Evolutionary conservation across 2,329 filamentous ascomycete species (phyloP).

Genomic region (Fusarium torreyae): DNA sequence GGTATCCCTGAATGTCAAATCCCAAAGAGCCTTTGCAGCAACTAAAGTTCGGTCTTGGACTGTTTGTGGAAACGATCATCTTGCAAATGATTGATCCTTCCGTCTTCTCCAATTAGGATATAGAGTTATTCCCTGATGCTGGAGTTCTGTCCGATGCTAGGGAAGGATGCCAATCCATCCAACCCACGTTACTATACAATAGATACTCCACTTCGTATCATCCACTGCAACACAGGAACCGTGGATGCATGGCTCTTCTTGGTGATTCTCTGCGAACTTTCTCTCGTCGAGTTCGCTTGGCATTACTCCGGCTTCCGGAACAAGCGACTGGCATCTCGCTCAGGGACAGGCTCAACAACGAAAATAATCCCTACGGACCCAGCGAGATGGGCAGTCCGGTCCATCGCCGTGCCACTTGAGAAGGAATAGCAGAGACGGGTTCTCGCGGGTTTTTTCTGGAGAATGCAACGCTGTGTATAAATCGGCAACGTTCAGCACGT

Average conservation of each 20-base stretch:
- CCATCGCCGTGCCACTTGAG: slow-evolving; percentile 20
- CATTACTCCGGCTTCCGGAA: slow-evolving; percentile 38
- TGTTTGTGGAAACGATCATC: slow-evolving; percentile 21
- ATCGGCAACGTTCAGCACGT: slow-evolving; percentile 9
- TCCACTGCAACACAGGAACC: slow-evolving; percentile 8
- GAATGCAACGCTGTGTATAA: slow-evolving; percentile 36
- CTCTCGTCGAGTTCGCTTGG: slow-evolving; percentile 17
- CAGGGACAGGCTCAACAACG: neutral
- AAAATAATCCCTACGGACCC: slow-evolving; percentile 9
- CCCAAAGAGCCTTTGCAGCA: slow-evolving; percentile 14
- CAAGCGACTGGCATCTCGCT: slow-evolving; percentile 8
- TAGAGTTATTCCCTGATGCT: slow-evolving; percentile 1
- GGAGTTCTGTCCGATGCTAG: slow-evolving; percentile 5
- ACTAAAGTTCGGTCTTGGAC: slow-evolving; percentile 7
- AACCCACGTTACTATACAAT: slow-evolving; percentile 13
- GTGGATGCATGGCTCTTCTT: neutral
- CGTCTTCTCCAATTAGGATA: slow-evolving; percentile 5
- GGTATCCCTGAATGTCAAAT: slow-evolving; percentile 21
- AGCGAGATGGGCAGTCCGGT: slow-evolving; percentile 8
- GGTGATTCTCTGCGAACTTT: neutral
- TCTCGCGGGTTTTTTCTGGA: neutral
- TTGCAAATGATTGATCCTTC: slow-evolving; percentile 1
- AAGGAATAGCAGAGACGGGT: neutral
- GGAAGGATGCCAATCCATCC: slow-evolving; percentile 19
- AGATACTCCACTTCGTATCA: slow-evolving; percentile 24